Base-by-base conservation (phyloP, 1,139 yeast genomes). In the Saccharomycopsis phalli region DNA sequence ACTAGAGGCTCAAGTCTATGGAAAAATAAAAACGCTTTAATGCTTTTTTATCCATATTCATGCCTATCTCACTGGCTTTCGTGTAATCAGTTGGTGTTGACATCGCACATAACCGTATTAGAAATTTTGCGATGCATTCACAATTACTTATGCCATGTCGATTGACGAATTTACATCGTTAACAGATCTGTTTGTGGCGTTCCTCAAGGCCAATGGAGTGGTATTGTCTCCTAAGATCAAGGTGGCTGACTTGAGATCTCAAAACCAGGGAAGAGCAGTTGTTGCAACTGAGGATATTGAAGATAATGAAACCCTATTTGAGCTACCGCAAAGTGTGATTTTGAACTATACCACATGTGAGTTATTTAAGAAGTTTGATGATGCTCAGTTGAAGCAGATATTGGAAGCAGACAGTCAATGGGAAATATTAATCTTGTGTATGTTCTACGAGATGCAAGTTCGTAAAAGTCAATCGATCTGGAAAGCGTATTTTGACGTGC, bases 181-280 rank as follows among this genome's bases (percentile, higher is more conserved):
- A 4, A 71, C 83, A 0, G 51, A 54, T 2, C 51, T 53, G 1
- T 83, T 76, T 52, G 46, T 55, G 11, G 28, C 52, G 1, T 82
- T 94, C 94, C 61, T 84, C 26, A 45, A 50, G 6, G 47, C 48
- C 0, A 59, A 65, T 4, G 74, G 69, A 1, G 70, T 71, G 10
- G 54, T 50, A 14, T 58, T 83, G 4, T 71, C 83, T 1, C 63
- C 73, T 2, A 77, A 79, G 47, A 61, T 86, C 8, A 52, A 58
- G 17, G 63, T 88, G 5, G 67, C 63, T 2, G 95, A 88, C 57
- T 65, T 73, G 36, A 64, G 94, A 36, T 44, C 51, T 1, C 50
- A 55, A 10, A 62, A 69, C 36, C 87, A 83, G 57, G 97, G 97
- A 13, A 68, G 96, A 30, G 94, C 93, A 5, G 58, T 91, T 10